Percentiles rank a stretch among this genome's conserved stretches.
Conservation (phyloP, 345 rosid genomes). For the Arabidopsis suecica region DNA sequence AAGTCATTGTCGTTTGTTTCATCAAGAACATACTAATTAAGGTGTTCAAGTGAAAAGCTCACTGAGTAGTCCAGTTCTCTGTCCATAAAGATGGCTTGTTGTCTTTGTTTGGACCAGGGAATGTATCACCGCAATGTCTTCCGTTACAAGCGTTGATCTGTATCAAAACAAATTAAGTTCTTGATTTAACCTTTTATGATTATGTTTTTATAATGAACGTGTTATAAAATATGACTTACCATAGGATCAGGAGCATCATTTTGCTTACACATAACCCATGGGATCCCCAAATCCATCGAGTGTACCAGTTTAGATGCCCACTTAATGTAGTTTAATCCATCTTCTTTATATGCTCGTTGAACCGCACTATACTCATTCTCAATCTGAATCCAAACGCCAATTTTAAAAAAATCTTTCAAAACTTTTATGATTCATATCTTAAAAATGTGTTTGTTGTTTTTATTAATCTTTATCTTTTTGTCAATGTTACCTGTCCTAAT, state of each 20-base stretch:
- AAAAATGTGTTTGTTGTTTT: not conserved
- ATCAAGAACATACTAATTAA: not conserved
- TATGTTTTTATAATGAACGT: not conserved
- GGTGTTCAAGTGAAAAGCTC: slow-evolving; percentile 40
- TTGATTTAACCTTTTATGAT: not conserved
- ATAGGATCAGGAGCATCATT: slow-evolving; percentile 80
- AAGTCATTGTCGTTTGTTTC: slow-evolving; percentile 17
- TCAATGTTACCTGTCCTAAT: slow-evolving; percentile 56
- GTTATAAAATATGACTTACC: slow-evolving; percentile 50
- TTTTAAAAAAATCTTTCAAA: slow-evolving; percentile 5
- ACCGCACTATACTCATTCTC: slow-evolving; percentile 90
- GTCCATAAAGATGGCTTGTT: slow-evolving; percentile 91
- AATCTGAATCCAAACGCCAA: slow-evolving; percentile 55
- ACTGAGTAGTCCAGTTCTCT: slow-evolving; percentile 99
- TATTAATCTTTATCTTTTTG: not conserved
- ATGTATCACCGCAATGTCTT: slow-evolving; percentile 96
- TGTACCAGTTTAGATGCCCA: slow-evolving; percentile 78
- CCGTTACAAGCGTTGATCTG: slow-evolving; percentile 97
- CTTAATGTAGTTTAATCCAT: slow-evolving; percentile 65
- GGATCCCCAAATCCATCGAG: slow-evolving; percentile 64
- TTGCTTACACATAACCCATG: slow-evolving; percentile 98
- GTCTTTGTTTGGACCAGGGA: slow-evolving; percentile 80
- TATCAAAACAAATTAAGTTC: not conserved
- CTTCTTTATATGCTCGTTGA: slow-evolving; percentile 64
- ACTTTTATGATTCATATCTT: not conserved